Evolutionary conservation across 163 green algal genomes (phyloP).

Genomic region (Picocystis sp.): DNA sequence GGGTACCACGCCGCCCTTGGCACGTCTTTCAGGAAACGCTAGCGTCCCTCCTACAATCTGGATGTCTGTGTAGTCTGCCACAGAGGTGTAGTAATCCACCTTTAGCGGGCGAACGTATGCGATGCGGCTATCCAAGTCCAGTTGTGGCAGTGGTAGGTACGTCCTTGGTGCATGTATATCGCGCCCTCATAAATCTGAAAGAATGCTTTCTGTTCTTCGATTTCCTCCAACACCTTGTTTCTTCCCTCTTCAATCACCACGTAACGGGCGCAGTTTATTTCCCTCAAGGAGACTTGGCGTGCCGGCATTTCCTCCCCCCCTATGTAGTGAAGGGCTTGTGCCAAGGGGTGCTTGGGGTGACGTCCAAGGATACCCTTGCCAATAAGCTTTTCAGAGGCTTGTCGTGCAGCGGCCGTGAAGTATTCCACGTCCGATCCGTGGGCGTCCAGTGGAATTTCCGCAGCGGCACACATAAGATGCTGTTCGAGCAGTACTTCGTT

Average conservation of each 20-base stretch:
- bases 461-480: conserved; percentile 63
- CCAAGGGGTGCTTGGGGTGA: conserved; percentile 13
- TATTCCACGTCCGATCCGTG: conserved; percentile 21
- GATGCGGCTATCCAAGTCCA: conserved; percentile 47
- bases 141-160: conserved; percentile 56
- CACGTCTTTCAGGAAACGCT: conserved; percentile 19
- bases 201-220: conserved; percentile 83
- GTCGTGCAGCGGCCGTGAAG: conserved; percentile 24
- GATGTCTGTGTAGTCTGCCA: conserved; percentile 56
- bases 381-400: conserved; percentile 4
- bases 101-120: conserved; percentile 52
- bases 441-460: conserved; percentile 47
- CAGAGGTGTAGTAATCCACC: conserved; percentile 78
- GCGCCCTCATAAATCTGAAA: conserved; percentile 70
- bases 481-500: conserved; percentile 37
- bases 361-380: conserved; percentile 16
- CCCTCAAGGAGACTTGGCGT: conserved; percentile 43
- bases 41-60: conserved; percentile 41
- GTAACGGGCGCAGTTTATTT: conserved; percentile 72
- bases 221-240: conserved; percentile 54
- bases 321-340: conserved; percentile 37
- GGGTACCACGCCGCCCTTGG: not conserved
- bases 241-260: conserved; percentile 51
- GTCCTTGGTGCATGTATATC: conserved; percentile 71
- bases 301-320: conserved; percentile 30